Conservation (phyloP, 2,329 filamentous ascomycete species). For the Colletotrichum eremochloae region DNA sequence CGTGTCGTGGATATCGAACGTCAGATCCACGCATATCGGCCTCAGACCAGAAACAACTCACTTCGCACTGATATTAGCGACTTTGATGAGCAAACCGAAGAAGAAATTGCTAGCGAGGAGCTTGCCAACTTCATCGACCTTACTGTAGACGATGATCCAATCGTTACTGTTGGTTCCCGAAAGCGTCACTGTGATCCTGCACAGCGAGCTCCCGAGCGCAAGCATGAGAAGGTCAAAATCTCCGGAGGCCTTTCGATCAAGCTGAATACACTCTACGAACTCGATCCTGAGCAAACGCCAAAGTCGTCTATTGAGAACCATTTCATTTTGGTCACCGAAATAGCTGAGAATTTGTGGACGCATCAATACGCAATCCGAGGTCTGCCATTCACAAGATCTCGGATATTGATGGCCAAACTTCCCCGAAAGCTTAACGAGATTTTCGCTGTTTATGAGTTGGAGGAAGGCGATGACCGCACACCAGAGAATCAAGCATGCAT, state of each 20-base stretch:
- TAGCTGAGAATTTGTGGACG: constrained; percentile 50
- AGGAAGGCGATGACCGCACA: constrained; percentile 51
- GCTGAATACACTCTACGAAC: constrained; percentile 48
- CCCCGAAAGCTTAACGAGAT: constrained; percentile 59
- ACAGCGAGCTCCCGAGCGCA: not conserved
- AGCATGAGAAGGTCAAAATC: not conserved
- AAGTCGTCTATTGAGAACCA: constrained; percentile 47
- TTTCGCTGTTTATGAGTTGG: constrained; percentile 57
- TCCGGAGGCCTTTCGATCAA: constrained; percentile 35
- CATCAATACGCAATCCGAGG: constrained; percentile 53
- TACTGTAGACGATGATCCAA: constrained; percentile 46
- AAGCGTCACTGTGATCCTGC: not conserved
- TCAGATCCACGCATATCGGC: constrained; percentile 16
- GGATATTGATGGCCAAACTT: constrained; percentile 54
- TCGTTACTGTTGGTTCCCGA: constrained; percentile 1
- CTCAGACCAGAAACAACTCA: not conserved
- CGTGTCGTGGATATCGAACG: not conserved
- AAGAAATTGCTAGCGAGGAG: constrained; percentile 40
- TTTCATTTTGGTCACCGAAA: constrained; percentile 58
- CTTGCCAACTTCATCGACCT: constrained; percentile 52
- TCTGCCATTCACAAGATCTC: constrained; percentile 53
- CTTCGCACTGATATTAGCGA: not conserved
- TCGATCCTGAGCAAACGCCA: constrained; percentile 41
- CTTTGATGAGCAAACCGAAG: constrained; percentile 37
- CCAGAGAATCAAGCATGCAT: constrained; percentile 54